Evolutionary conservation across 306 rosid species (phyloP).

Genomic region (Dalbergia oliveri): DNA sequence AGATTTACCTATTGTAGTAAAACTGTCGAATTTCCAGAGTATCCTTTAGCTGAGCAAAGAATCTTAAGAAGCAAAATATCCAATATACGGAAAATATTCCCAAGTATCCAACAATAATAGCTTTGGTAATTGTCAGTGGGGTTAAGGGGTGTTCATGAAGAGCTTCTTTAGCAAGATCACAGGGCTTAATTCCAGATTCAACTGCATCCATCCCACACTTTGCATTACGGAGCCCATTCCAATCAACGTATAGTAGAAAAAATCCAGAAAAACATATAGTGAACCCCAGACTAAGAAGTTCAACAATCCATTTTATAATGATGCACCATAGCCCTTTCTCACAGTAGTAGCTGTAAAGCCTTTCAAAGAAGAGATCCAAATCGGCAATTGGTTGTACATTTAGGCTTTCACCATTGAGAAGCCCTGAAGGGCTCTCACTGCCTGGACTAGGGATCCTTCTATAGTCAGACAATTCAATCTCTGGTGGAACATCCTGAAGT

Average conservation of each 20-base stretch:
- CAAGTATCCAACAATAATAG: conserved; percentile 87
- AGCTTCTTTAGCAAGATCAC: conserved; percentile 95
- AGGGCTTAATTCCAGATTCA: conserved; percentile 87
- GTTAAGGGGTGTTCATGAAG: conserved; percentile 82
- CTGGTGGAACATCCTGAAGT: conserved; percentile 69
- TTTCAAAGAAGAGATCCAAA: conserved; percentile 94
- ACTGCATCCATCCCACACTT: conserved; percentile 98
- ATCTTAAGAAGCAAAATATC: conserved; percentile 91
- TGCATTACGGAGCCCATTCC: conserved; percentile 94
- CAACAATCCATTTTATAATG: conserved; percentile 88
- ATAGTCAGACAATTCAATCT: conserved; percentile 78
- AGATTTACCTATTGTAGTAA: conserved; percentile 72
- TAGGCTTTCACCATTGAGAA: conserved; percentile 79
- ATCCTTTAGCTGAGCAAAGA: conserved; percentile 84
- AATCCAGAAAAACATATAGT: conserved; percentile 91
- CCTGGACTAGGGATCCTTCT: conserved; percentile 73
- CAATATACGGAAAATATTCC: conserved; percentile 87
- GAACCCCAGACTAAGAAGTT: conserved; percentile 88
- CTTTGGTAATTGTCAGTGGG: conserved; percentile 76
- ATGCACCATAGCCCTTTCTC: conserved; percentile 97
- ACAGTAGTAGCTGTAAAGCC: conserved; percentile 86
- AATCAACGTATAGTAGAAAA: conserved; percentile 82
- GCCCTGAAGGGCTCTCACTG: conserved; percentile 92
- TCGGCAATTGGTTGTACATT: conserved; percentile 85
- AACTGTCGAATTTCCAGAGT: conserved; percentile 79